Evolutionary conservation across 257 asterid species (phyloP), one percentile per base, ranked within the genome.

Genomic region (Solanum lycopersicoides): DNA sequence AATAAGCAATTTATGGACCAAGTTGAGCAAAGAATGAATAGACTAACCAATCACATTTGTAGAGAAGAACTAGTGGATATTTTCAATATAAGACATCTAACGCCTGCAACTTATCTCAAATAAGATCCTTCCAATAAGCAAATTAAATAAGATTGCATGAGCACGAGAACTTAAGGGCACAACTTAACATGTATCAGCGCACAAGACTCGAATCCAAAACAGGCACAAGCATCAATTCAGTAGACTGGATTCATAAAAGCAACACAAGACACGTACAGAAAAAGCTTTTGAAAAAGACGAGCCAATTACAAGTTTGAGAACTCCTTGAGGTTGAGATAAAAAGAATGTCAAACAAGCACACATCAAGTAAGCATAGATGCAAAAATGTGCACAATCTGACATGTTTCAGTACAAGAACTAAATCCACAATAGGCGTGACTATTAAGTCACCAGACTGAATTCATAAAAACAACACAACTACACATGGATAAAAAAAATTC

Each of bases 331-430:
- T 87, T 90, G 91, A 91, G 98, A 94, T 18, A 98, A 93, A 72
- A 97, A 98, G 88, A 96, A 96, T 95, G 92, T 96, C 99, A 92
- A 97, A 95, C 99, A 98, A 97, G 88, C 97, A 93, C 89, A 95
- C 20, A 82, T 53, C 69, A 50, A 47, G 41, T 79, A 50, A 50
- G 69, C 85, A 82, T 32, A 50, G 3, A 50, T 12, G 30, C 85
- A 50, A 82, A 79, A 50, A 32, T 2, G 20, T 10, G 44, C 30
- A 50, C 69, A 16, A 18, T 18, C n/a, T 50, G 37, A 50, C 30
- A 47, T 82, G 85, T 30, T 30, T 50, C 69, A 32, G 20, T 39
- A 82, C 12, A 50, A 82, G 28, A 50, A 42, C 32, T 23, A 25
- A 18, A 50, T 32, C 20, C 69, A 30, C 20, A 50, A 50, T 30